phyloP scores from a whole-genome alignment of 1,139 yeast genomes.

The Taphrina communis region DNA sequence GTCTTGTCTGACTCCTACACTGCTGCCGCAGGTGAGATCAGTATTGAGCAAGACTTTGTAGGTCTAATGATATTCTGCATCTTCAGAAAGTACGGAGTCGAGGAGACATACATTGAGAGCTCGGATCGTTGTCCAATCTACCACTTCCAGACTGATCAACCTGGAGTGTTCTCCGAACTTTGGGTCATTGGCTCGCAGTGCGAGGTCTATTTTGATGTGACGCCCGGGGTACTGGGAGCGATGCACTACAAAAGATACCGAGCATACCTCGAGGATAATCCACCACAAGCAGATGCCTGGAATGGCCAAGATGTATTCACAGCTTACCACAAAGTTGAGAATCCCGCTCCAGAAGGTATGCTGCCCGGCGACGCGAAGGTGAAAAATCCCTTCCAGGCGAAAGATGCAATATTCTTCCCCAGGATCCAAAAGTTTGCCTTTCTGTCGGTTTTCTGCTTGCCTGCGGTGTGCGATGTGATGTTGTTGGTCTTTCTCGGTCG shows the following conservation, averaged over 20 bases:
- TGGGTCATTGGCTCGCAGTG: slow-evolving; percentile 34
- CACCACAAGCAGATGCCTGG: slow-evolving; percentile 28
- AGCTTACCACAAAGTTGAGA: slow-evolving; percentile 25
- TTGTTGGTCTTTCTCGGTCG: slow-evolving; percentile 29
- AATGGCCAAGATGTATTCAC: slow-evolving; percentile 29
- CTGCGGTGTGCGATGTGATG: slow-evolving; percentile 31
- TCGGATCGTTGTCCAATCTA: slow-evolving; percentile 27
- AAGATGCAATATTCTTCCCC: slow-evolving; percentile 23
- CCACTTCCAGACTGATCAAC: slow-evolving; percentile 29
- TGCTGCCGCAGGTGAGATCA: not conserved
- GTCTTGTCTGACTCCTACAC: slow-evolving; percentile 7
- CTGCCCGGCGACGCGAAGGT: slow-evolving; percentile 20
- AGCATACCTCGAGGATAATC: slow-evolving; percentile 7
- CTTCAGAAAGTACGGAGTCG: slow-evolving; percentile 30
- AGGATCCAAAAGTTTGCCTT: slow-evolving; percentile 24
- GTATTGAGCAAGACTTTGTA: slow-evolving; percentile 12
- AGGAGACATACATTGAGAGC: slow-evolving; percentile 29
- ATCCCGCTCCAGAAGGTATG: slow-evolving; percentile 20
- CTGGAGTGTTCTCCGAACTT: slow-evolving; percentile 26
- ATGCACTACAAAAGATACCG: slow-evolving; percentile 29
- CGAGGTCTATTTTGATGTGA: slow-evolving; percentile 29
- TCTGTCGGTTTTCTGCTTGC: slow-evolving; percentile 24
- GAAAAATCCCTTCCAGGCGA: slow-evolving; percentile 25
- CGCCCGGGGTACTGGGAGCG: slow-evolving; percentile 26
- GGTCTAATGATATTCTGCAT: slow-evolving; percentile 22